A percentile compares a stretch with the other conserved stretches of the same genome.
Evolutionary conservation across 2,329 filamentous ascomycete genomes (phyloP).

Genomic region (Fusarium devonianum): DNA sequence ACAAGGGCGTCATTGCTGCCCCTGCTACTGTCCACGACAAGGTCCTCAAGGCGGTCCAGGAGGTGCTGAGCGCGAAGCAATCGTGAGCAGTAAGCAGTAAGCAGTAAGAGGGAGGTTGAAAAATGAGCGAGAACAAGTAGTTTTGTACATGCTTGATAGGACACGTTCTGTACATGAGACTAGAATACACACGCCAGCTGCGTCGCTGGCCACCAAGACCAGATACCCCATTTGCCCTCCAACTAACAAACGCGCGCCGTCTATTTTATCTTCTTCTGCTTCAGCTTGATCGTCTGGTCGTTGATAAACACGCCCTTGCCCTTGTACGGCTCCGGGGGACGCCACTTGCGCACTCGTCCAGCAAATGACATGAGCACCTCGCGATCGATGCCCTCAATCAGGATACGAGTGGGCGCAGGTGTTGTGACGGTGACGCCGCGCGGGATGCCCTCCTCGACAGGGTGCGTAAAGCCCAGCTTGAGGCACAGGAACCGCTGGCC

Average conservation of each 20-base stretch:
- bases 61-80: slow-evolving; percentile 65
- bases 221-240: no score
- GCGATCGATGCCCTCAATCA: slow-evolving; percentile 88
- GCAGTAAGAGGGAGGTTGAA: no score
- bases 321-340: slow-evolving; percentile 96
- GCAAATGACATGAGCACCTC: slow-evolving; percentile 91
- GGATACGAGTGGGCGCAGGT: slow-evolving; percentile 87
- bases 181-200: slow-evolving; percentile 43
- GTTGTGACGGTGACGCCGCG: slow-evolving; percentile 83
- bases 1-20: slow-evolving; percentile 93
- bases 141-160: slow-evolving; percentile 43
- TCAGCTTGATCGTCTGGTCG: slow-evolving; percentile 95
- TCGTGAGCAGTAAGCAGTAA: no score
- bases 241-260: slow-evolving; percentile 3
- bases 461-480: slow-evolving; percentile 96
- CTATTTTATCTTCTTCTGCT: slow-evolving; percentile 96
- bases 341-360: slow-evolving; percentile 86
- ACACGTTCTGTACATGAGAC: slow-evolving; percentile 42
- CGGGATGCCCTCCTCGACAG: slow-evolving; percentile 88
- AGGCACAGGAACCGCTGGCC: slow-evolving; percentile 90
- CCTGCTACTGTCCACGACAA: slow-evolving; percentile 76
- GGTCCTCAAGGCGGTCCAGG: slow-evolving; percentile 76
- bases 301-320: slow-evolving; percentile 99
- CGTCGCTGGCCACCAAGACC: slow-evolving; percentile 29
- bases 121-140: slow-evolving; percentile 17